A percentile compares a stretch with the other conserved stretches of the same genome.
phyloP scores from a whole-genome alignment of 495 filamentous ascomycete genomes.

The Geoglossum glabrum region DNA sequence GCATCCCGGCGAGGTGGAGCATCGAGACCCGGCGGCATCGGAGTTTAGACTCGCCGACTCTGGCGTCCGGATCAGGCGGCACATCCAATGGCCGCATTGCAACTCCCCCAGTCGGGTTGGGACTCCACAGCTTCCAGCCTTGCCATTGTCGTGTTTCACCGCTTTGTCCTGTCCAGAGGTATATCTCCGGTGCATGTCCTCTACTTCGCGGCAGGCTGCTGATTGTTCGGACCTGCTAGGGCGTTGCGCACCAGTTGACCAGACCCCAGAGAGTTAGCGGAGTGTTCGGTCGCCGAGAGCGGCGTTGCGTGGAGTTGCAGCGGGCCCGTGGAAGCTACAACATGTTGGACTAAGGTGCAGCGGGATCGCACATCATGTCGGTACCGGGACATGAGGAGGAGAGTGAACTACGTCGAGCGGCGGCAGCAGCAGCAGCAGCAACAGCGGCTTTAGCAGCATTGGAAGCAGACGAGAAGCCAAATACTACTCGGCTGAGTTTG shows the following conservation, averaged over 20 bases:
- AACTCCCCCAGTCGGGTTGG: not conserved
- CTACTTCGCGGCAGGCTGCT: no score
- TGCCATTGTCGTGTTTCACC: not conserved
- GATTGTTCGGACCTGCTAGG: not conserved
- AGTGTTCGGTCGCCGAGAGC: not conserved
- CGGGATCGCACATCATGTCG: not conserved
- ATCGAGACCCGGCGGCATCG: not conserved
- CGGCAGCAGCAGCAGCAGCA: no score
- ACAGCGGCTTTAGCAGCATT: no score
- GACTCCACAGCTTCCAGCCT: not conserved
- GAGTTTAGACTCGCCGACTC: not conserved
- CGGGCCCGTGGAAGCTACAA: not conserved
- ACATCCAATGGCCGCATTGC: not conserved
- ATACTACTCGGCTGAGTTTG: not conserved
- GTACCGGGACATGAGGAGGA: not conserved
- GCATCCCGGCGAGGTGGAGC: not conserved
- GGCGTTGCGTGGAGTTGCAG: not conserved
- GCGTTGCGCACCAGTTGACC: no score
- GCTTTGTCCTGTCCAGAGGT: not conserved
- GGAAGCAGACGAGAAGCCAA: not conserved
- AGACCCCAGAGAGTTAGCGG: no score
- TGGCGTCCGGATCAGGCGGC: not conserved
- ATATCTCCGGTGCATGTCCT: no score
- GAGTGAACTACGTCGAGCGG: not conserved
- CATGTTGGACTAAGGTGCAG: not conserved